Base-by-base conservation (phyloP, 2,329 filamentous ascomycete genomes). In the Teratosphaeria nubilosa region DNA sequence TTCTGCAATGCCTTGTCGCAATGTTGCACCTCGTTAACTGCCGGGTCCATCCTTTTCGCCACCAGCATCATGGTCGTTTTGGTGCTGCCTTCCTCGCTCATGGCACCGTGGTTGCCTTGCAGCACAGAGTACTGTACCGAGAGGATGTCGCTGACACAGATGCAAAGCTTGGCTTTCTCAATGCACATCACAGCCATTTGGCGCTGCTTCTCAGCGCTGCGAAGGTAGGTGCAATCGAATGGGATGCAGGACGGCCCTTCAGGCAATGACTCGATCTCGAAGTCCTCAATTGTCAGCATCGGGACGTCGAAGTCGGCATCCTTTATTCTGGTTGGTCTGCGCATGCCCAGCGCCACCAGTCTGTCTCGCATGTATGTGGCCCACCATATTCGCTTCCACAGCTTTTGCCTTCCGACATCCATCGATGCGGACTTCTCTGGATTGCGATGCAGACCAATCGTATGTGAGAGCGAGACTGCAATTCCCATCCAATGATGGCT, bases 401-500 rank as follows among this genome's bases (percentile, higher is more conserved):
- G 77, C 68, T 85, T 89, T 69, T 91, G 88, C 68, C 88, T 87
- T 56, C 83, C 80, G 2, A 77, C 74, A 45, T 87, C 82, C 82
- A 96, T 90, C 65, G 83, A 86, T 16, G 63, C 51, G 9, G 88
- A 90, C 58, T 86, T 87, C 31, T 82, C 82, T 1, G 91, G 90
- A 67, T 96, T 89, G 62, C 91, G 87, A 73, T 97, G 91, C 20
- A 96, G 80, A 5, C 92, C 91, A 63, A 96, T 96, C 13, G 91
- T 96, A 72, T 96, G 90, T 56, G 91, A 91, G 53, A 96, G 78
- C 13, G 91, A 96, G 60, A 95, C 89, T 50, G 91, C 92, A 41
- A 96, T 90, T 20, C 92, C 92, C 89, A 96, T 95, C 92, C 91
- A 96, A 71, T 96, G 91, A 89, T 92, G 96, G 52, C 91, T 96